Evolutionary conservation across 1,284 basidiomycete species (phyloP).

Genomic region (Macrocystidia cucumis): DNA sequence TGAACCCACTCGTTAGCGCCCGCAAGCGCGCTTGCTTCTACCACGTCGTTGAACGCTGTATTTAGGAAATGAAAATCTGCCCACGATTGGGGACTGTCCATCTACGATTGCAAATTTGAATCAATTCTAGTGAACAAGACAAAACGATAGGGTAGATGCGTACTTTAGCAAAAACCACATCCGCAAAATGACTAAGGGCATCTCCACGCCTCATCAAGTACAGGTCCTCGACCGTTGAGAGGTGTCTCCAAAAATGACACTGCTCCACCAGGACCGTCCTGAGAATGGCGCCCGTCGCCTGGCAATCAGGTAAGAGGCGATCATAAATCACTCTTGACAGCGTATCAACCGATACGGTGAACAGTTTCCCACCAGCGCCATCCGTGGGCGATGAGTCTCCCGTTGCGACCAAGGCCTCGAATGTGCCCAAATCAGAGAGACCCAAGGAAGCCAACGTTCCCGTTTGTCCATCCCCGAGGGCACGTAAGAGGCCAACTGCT

Average conservation of each 20-base stretch:
- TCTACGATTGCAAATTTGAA: constrained; percentile 36
- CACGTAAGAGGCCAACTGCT: constrained; percentile 62
- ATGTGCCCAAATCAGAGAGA: constrained; percentile 20
- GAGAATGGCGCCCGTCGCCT: constrained; percentile 46
- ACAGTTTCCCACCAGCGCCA: constrained; percentile 15
- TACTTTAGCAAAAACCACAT: constrained; percentile 68
- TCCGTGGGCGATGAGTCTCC: background rate
- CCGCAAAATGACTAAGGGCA: constrained; percentile 64
- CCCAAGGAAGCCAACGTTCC: constrained; percentile 14
- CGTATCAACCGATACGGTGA: constrained; percentile 47
- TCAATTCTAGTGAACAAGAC: constrained; percentile 3
- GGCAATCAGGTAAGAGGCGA: constrained; percentile 52
- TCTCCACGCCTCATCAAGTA: constrained; percentile 71
- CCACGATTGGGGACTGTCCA: constrained; percentile 67
- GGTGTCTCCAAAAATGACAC: constrained; percentile 62
- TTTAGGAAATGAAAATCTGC: constrained; percentile 82
- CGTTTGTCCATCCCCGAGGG: constrained; percentile 24
- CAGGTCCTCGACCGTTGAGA: constrained; percentile 66
- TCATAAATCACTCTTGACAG: constrained; percentile 59
- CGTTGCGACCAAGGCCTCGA: constrained; percentile 11
- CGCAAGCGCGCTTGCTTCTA: constrained; percentile 41
- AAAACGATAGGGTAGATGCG: constrained; percentile 10
- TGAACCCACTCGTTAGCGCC: constrained; percentile 54
- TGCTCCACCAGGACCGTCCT: constrained; percentile 58
- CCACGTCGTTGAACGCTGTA: constrained; percentile 63